These are phyloP conservation scores for Panicum miliaceum DNA, from an alignment of 176 grass and related monocot genomes.

Conservation along the genomic window DNA sequence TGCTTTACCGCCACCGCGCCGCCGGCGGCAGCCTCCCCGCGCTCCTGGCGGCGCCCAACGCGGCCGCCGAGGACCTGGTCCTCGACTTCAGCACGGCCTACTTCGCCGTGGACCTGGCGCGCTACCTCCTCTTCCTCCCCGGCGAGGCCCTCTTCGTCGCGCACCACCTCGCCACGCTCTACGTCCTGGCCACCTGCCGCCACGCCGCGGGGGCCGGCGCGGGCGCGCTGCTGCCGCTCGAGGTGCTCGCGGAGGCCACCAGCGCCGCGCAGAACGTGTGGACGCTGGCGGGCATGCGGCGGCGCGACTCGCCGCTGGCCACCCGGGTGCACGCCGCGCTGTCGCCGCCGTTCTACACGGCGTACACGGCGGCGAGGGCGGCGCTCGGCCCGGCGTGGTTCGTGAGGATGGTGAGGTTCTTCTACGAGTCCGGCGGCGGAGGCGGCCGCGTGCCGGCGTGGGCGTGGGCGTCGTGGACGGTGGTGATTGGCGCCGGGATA, in stretches of 20 bases:
- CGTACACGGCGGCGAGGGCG: constrained; percentile 70
- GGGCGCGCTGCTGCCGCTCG: constrained; percentile 56
- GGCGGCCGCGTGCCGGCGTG: constrained; percentile 56
- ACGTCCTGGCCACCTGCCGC: constrained; percentile 73
- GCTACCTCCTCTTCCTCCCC: constrained; percentile 71
- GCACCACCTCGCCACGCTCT: constrained; percentile 85
- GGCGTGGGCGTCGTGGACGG: constrained; percentile 66
- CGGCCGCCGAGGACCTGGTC: constrained; percentile 49
- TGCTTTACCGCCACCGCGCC: constrained; percentile 41
- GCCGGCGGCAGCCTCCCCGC: background rate
- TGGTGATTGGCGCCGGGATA: constrained; percentile 72
- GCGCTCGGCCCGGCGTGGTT: constrained; percentile 61
- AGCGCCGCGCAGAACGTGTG: constrained; percentile 76
- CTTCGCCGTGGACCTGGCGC: constrained; percentile 74
- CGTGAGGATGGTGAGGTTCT: constrained; percentile 57
- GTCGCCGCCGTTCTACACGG: constrained; percentile 69
- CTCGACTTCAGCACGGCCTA: constrained; percentile 85
- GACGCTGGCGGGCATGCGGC: constrained; percentile 62
- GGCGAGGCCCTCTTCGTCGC: constrained; percentile 67
- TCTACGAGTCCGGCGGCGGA: constrained; percentile 25
- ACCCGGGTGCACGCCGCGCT: constrained; percentile 38
- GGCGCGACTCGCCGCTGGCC: constrained; percentile 42
- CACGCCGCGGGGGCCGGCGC: constrained; percentile 56
- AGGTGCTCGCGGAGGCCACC: constrained; percentile 66
- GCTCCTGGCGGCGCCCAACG: constrained; percentile 58